Base-by-base conservation (phyloP, 139 green algal species). In the Chlorella sorokiniana region DNA sequence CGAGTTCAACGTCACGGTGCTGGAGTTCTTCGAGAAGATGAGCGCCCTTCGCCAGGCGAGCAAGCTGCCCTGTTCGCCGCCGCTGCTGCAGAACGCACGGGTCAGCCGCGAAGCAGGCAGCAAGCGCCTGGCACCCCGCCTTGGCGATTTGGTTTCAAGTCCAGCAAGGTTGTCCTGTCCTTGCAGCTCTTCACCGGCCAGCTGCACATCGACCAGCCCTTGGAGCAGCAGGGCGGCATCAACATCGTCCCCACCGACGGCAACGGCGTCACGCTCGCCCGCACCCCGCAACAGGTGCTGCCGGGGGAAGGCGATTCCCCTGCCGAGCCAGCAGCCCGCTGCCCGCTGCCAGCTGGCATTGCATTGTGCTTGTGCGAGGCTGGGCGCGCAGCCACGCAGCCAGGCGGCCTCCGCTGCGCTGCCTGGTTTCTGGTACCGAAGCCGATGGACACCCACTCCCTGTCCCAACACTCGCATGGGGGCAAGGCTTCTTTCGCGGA, bases 231-330 rank as follows among this genome's bases (percentile, higher is more conserved):
- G 11, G 67, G 38, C 1, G 65, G 78, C 48, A 74, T 74, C 42
- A 82, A 75, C 31, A 23, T 82, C 29, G 76, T 82, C 31, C 76
- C 61, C 41, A 82, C 61, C 1, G 75, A 81, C 40, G 75, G 76
- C 61, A 82, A 81, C 22, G 86, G 86, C 16, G 73, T 89, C n/a
- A 89, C 86, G 22, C 81, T 87, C 8, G 67, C 72, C 2, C 79
- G 82, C 52, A 86, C 86, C 1, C 86, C 86, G 22, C 79, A 86
- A 61, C 48, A 84, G 86, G 77, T 89, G 51, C 14, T 0, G 6
- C 35, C 3, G 10, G 31, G 9, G 33, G 37, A 4, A 37, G n/a
- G 33, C 20, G 4, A 7, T n/a, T n/a, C n/a, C n/a, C n/a, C n/a
- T n/a, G n/a, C n/a, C n/a, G n/a, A n/a, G n/a, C n/a, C n/a, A n/a